phyloP scores from a whole-genome alignment of 495 filamentous ascomycete genomes.

The Cairneyella variabilis region DNA sequence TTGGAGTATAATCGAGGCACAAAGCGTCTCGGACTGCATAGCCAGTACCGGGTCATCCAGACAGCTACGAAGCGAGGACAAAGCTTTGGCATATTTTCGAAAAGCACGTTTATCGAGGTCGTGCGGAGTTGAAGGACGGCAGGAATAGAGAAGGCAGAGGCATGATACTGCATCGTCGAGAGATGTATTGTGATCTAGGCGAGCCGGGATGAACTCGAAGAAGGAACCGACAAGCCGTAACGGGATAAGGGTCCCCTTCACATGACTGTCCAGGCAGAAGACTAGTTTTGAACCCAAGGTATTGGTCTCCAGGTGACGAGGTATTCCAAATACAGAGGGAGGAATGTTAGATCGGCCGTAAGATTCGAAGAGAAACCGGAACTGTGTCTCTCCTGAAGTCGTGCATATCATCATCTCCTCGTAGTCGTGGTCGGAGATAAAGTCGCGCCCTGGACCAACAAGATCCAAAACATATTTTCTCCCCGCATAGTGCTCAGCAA shows the following conservation, averaged over 20 bases:
- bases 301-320: conserved; percentile 1
- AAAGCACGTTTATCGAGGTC: neutral
- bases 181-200: conserved; percentile 4
- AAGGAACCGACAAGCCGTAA: neutral
- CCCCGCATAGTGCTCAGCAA: neutral
- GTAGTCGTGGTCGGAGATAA: too few relatives aligned
- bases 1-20: conserved; percentile 11
- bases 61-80: neutral
- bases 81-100: conserved; percentile 10
- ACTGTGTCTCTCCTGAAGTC: too few relatives aligned
- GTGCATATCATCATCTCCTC: too few relatives aligned
- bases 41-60: neutral
- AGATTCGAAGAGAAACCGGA: too few relatives aligned
- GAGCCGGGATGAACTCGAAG: conserved; percentile 5
- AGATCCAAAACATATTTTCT: neutral
- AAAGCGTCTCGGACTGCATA: conserved; percentile 9
- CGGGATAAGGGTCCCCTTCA: neutral
- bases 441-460: neutral
- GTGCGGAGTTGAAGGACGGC: neutral
- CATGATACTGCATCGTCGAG: conserved; percentile 14
- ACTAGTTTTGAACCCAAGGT: neutral
- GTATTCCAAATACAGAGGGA: neutral
- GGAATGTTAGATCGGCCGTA: too few relatives aligned
- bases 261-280: conserved; percentile 2
- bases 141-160: conserved; percentile 4